Conservation (phyloP, 306 rosid genomes). For the Betula pendula region DNA sequence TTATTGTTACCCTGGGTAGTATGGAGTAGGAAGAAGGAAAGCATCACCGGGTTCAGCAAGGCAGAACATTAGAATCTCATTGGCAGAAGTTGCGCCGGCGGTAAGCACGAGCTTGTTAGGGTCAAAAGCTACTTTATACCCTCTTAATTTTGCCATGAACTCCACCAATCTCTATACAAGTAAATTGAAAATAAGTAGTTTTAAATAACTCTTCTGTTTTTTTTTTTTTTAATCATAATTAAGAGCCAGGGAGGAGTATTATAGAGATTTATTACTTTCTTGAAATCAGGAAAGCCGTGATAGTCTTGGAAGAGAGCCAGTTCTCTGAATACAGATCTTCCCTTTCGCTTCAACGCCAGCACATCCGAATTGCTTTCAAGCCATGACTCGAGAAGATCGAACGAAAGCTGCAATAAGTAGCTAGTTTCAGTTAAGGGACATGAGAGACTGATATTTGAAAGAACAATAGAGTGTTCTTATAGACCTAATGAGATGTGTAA, state of each 20-base stretch:
- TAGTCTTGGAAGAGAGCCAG: slow-evolving; percentile 92
- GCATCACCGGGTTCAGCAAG: slow-evolving; percentile 83
- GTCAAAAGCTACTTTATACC: slow-evolving; percentile 44
- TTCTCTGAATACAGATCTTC: slow-evolving; percentile 60
- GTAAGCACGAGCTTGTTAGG: slow-evolving; percentile 65
- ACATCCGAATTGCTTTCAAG: slow-evolving; percentile 51
- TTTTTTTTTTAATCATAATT: no score
- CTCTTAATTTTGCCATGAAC: slow-evolving; percentile 67
- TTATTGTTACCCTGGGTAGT: slow-evolving; percentile 76
- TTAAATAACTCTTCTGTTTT: no score
- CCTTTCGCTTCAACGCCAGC: slow-evolving; percentile 53
- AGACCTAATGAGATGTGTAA: background rate
- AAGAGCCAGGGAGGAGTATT: background rate
- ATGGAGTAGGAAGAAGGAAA: slow-evolving; percentile 83
- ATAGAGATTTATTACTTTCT: slow-evolving; percentile 42
- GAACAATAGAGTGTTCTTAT: no score
- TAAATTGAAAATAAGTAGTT: background rate
- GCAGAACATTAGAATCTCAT: slow-evolving; percentile 85
- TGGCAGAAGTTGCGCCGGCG: slow-evolving; percentile 88
- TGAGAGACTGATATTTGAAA: background rate
- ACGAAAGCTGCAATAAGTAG: slow-evolving; percentile 59
- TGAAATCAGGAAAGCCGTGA: slow-evolving; percentile 74
- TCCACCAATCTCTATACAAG: slow-evolving; percentile 54
- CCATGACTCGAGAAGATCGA: slow-evolving; percentile 72
- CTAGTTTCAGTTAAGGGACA: slow-evolving; percentile 13